These are phyloP conservation scores for Penicillium thymicola DNA, from an alignment of 2,329 filamentous ascomycete genomes.

Conservation along the genomic window DNA sequence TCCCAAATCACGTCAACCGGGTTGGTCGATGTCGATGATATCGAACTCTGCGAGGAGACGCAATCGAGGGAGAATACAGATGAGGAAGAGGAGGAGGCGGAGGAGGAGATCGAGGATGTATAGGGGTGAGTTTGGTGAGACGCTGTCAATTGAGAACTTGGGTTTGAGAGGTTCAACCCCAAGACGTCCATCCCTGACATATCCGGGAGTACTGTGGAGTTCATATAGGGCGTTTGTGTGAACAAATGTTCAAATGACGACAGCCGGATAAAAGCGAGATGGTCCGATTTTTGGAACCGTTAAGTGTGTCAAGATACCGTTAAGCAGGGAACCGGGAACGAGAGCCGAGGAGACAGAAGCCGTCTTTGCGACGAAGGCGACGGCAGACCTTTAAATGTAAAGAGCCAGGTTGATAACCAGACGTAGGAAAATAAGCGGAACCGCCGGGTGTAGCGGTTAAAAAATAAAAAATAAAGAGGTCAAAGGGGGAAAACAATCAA, in stretches of 20 bases:
- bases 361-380: constrained; percentile 26
- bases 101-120: constrained; percentile 67
- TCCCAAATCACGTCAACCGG: constrained; percentile 54
- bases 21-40: constrained; percentile 64
- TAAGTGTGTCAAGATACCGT: constrained; percentile 24
- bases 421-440: constrained; percentile 8
- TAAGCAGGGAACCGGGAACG: constrained; percentile 29
- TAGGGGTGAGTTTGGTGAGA: constrained; percentile 53
- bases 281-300: constrained; percentile 21
- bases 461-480: neutral
- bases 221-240: constrained; percentile 18
- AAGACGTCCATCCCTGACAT: constrained; percentile 46
- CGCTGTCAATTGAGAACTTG: constrained; percentile 35
- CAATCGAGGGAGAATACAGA: constrained; percentile 73
- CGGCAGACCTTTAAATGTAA: constrained; percentile 24
- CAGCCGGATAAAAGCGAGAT: constrained; percentile 15
- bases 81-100: constrained; percentile 70
- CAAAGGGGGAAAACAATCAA: constrained; percentile 6
- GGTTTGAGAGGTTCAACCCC: constrained; percentile 41
- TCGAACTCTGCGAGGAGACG: constrained; percentile 61
- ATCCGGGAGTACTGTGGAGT: constrained; percentile 33
- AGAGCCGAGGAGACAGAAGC: constrained; percentile 28
- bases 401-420: constrained; percentile 21
- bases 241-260: constrained; percentile 16
- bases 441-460: constrained; percentile 2